Conservation (phyloP, 2,329 filamentous ascomycete genomes). For the Colletotrichum spaethianum region DNA sequence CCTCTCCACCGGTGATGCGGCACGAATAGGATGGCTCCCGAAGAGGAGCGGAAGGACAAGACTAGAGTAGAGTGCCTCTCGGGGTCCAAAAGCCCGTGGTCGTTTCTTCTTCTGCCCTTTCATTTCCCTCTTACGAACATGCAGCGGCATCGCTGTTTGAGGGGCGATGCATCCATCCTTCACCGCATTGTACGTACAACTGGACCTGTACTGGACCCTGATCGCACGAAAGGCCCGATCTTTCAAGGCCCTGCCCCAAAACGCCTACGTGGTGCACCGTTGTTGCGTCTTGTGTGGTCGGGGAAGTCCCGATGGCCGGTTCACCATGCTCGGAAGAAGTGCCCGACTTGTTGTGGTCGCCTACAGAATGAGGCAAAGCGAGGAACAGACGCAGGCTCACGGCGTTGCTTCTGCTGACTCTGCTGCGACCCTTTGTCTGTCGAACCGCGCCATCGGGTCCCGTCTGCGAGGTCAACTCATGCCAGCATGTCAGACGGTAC, state of each 20-base stretch:
- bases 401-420: not conserved
- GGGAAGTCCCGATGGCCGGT: constrained; percentile 9
- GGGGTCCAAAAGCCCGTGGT: constrained; percentile 21
- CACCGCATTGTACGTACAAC: constrained; percentile 12
- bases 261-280: constrained; percentile 30
- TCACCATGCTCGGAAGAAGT: not conserved
- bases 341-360: not conserved
- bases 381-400: not conserved
- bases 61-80: constrained; percentile 7
- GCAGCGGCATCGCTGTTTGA: constrained; percentile 2
- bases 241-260: constrained; percentile 23
- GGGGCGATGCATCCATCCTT: constrained; percentile 3
- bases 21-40: constrained; percentile 26
- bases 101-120: not conserved
- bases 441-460: constrained; percentile 21
- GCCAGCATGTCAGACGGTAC: constrained; percentile 24
- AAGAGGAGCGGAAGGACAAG: constrained; percentile 2
- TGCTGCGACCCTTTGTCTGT: constrained; percentile 2
- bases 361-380: not conserved
- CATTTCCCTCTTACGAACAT: not conserved
- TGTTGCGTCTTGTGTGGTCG: constrained; percentile 16
- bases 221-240: constrained; percentile 36
- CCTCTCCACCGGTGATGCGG: constrained; percentile 13
- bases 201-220: constrained; percentile 23
- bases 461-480: constrained; percentile 12